Evolutionary conservation across 1,284 basidiomycete species (phyloP).

Genomic region (Leucoagaricus sp.): DNA sequence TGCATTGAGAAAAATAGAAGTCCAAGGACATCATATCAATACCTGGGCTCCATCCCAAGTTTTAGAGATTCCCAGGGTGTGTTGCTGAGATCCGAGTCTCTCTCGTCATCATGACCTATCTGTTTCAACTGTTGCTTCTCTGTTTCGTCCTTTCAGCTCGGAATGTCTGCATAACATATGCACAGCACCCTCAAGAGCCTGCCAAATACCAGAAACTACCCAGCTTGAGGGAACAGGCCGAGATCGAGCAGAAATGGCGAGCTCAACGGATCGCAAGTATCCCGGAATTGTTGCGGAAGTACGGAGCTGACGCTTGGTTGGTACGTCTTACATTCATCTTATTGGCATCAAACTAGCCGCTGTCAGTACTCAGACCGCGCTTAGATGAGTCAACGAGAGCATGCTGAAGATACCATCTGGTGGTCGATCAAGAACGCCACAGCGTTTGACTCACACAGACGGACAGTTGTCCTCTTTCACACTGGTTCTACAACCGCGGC

Average conservation of each 20-base stretch:
- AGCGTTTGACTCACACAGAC: constrained; percentile 48
- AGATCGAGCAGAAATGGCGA: constrained; percentile 46
- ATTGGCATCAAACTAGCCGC: too few relatives aligned
- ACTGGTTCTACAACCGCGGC: constrained; percentile 38
- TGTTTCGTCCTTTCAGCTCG: neutral
- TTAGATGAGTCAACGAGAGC: constrained; percentile 51
- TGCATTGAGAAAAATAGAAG: too few relatives aligned
- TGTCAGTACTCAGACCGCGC: neutral
- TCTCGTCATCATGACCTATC: neutral
- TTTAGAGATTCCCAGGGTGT: too few relatives aligned
- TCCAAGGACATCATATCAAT: too few relatives aligned
- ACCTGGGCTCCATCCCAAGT: too few relatives aligned
- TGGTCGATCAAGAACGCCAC: constrained; percentile 52
- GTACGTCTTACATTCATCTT: constrained; percentile 26
- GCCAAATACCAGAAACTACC: constrained; percentile 43
- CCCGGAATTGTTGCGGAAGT: constrained; percentile 43
- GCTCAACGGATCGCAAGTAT: constrained; percentile 41
- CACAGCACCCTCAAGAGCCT: constrained; percentile 31
- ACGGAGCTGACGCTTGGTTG: constrained; percentile 47
- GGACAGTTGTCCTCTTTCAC: constrained; percentile 54
- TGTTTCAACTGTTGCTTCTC: neutral
- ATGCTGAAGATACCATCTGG: constrained; percentile 56
- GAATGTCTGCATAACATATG: neutral
- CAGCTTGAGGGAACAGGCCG: constrained; percentile 44
- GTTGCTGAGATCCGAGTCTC: neutral